Base-by-base conservation (phyloP, 495 filamentous ascomycete genomes). In the Parathielavia hyrcaniae region DNA sequence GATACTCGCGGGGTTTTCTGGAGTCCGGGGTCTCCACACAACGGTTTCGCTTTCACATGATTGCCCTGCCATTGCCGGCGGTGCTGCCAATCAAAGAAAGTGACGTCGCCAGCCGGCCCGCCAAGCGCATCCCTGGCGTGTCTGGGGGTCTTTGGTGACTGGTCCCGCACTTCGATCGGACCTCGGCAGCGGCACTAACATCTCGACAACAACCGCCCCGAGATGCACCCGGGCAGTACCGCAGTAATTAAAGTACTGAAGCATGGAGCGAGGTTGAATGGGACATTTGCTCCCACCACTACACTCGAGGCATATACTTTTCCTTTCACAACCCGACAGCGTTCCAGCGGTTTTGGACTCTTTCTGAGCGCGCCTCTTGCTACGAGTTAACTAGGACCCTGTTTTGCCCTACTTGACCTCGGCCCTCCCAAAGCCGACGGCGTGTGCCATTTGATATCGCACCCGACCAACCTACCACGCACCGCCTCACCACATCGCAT, bases 161-260 rank as follows among this genome's bases (percentile, higher is more conserved):
- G 52, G 49, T 63, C 61, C 58, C 57, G 56, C 61, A 59, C 43
- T 34, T 46, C 36, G 14, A 65, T 63, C 64, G 64, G 64, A 66
- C 64, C 64, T 66, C 64, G 64, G 64, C 58, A 61, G 60, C 58
- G 38, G 54, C 60, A 50, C 17, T n/a, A n/a, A 8, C 54, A 53
- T 54, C 55, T 19, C 34, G 51, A 55, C n/a, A 23, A 19, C 53
- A 55, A 55, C 53, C 34, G 41, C 43, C 13, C 53, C 53, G 20
- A 44, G 16, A 57, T 57, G n/a, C 45, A 57, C n/a, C n/a, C n/a
- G n/a, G n/a, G 35, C 39, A 45, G 19, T 3, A 10, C 5, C 19
- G 38, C 22, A 30, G 26, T 26, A 57, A 41, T 49, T 35, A 57
- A 43, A 8, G 46, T n/a, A 6, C 26, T 30, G 26, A 3, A 30